Evolutionary conservation across 306 rosid genomes (phyloP), one percentile per base, ranked within the genome.

Genomic region (Luffa acutangula): DNA sequence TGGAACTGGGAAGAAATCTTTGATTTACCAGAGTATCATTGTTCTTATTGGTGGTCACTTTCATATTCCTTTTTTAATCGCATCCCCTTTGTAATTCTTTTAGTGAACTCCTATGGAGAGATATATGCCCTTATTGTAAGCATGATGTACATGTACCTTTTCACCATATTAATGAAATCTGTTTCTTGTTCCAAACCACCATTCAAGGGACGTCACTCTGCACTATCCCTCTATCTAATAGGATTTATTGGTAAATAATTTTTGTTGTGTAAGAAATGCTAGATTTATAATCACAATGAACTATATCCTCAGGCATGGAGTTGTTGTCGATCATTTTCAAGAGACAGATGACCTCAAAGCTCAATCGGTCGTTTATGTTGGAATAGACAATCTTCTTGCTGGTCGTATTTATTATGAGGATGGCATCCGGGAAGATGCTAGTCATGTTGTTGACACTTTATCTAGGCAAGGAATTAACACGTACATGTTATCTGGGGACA

Each of bases 401-500:
- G 97, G 97, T 74, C 82, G 89, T 64, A 85, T 94, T 81, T 92
- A 88, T 89, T 88, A 91, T 75, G 92, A 94, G 89, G 97, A 94
- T 80, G 93, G 89, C 88, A 87, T 94, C 85, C 87, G 98, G 86
- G 94, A 88, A 81, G 98, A 94, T 81, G 97, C 97, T 58, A 77
- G 87, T 63, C 75, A 84, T 42, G 93, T 92, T 72, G 86, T 94
- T 73, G 89, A 84, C 66, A 76, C 91, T 17, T 83, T 94, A 84
- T 84, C 91, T 80, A 85, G 83, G 82, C 92, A 85, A 88, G 94
- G 91, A 80, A 89, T 94, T 65, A 85, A 36, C 75, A 89, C 88
- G 9, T 94, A 89, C 78, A 94, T 94, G 97, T 88, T 94, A 77
- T 94, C 97, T 70, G 98, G 98, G 78, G 98, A 94, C 92, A 94